phyloP scores from a whole-genome alignment of 2,329 filamentous ascomycete species.

The Alternaria tenuissima region DNA sequence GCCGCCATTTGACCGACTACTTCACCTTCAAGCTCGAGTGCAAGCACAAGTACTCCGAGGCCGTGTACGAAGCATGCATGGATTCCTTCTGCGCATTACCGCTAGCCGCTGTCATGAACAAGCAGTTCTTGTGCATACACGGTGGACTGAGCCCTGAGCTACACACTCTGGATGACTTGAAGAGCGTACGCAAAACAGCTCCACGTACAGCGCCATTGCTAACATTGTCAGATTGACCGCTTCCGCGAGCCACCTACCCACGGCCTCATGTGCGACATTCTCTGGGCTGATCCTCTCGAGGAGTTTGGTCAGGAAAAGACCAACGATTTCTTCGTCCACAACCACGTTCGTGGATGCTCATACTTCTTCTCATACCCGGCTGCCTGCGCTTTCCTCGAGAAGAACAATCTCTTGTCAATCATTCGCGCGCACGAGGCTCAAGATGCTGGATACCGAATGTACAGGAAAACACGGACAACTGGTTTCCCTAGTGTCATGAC shows the following conservation, averaged over 20 bases:
- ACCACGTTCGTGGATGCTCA: slow-evolving; percentile 96
- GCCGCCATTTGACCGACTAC: slow-evolving; percentile 98
- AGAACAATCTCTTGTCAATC: slow-evolving; percentile 96
- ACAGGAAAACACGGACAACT: slow-evolving; percentile 96
- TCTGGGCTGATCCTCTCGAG: slow-evolving; percentile 97
- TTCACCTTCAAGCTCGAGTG: slow-evolving; percentile 99
- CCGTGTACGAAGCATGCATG: slow-evolving; percentile 96
- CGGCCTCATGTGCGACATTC: slow-evolving; percentile 98
- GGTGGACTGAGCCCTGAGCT: slow-evolving; percentile 95
- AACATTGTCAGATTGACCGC: slow-evolving; percentile 77
- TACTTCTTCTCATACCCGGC: slow-evolving; percentile 99
- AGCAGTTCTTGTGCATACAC: slow-evolving; percentile 98
- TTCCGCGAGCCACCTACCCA: slow-evolving; percentile 98
- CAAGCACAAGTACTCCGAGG: slow-evolving; percentile 99
- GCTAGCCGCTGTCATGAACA: slow-evolving; percentile 98
- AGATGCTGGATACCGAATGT: slow-evolving; percentile 99
- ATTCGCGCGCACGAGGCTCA: slow-evolving; percentile 98
- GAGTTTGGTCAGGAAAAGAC: slow-evolving; percentile 99
- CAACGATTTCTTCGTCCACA: slow-evolving; percentile 96
- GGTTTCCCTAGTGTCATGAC: slow-evolving; percentile 99
- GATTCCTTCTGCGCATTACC: slow-evolving; percentile 96
- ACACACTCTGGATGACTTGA: slow-evolving; percentile 93
- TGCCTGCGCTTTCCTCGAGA: slow-evolving; percentile 96
- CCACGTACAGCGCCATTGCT: slow-evolving; percentile 21
- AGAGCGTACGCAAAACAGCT: slow-evolving; percentile 68